Evolutionary conservation across 495 filamentous ascomycete genomes (phyloP), one percentile per base, ranked within the genome.

Genomic region (Hypoxylon trugodes): DNA sequence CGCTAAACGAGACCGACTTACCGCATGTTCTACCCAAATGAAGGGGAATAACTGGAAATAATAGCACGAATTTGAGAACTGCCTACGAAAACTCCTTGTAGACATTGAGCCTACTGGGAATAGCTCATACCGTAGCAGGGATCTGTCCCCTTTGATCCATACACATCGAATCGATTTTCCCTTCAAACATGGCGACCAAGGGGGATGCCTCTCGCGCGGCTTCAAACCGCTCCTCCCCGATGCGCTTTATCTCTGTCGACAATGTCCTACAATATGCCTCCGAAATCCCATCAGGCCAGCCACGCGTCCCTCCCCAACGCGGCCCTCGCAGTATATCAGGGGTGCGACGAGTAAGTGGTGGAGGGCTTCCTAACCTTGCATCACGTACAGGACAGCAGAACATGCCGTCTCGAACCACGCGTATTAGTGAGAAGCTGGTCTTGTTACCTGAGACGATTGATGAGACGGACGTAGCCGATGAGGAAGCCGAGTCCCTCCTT

Each of bases 261-360:
- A 97, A 92, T 68, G 88, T 98, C 57, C 87, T 99, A 2, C 92
- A 96, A 75, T 90, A 96, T 77, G 87, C 92, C 54, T 96, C 91
- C 28, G 93, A 99, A 66, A 91, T 99, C 4, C 96, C 95, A 15
- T 98, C 95, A 0, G 93, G 91, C 74, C 93, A 98, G 74, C 91
- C 92, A 33, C 87, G 95, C 3, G 82, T 86, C 15, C 90, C 91
- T 0, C 84, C 88, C 16, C 80, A 78, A 43, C 69, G 69, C 28
- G 63, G 57, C 9, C 74, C 77, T 16, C 75, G 60, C 24, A 69
- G 67, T 25, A 81, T 79, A n/a, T 70, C 77, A 28, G 75, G 73
- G 8, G 74, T 79, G 26, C 74, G 81, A 22, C 77, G 82, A 26
- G 60, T 73, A 15, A 72, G 74, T 57, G 62, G 70, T 15, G 62